Percentiles rank a stretch among this genome's conserved stretches.
Conservation (phyloP, 148 eudicot species). For the Amaranthus hypochondriacus region DNA sequence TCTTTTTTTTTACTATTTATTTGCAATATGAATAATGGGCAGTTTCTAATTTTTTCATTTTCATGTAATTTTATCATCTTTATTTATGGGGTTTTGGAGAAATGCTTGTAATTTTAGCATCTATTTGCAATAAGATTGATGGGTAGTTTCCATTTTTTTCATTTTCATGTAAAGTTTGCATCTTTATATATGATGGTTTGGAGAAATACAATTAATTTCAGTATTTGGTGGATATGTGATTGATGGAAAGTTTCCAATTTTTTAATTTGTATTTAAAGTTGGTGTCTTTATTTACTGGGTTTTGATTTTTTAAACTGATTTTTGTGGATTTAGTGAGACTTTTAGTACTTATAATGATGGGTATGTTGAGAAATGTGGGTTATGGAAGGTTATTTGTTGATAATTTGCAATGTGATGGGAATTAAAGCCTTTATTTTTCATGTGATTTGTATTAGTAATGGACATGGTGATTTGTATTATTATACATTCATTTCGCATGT, state of each 20-base stretch:
- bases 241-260: conserved; percentile 7
- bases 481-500: conserved; percentile 3
- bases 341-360: conserved; percentile 10
- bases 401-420: conserved; percentile 3
- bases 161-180: no score
- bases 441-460: conserved; percentile 10
- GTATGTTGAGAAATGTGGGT: not conserved
- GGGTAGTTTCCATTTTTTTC: no score
- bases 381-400: not conserved
- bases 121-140: no score
- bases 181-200: no score
- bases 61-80: not conserved
- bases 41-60: not conserved
- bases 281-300: not conserved
- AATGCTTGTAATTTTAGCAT: no score
- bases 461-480: not conserved
- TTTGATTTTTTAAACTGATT: not conserved
- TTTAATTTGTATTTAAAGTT: not conserved
- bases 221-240: not conserved
- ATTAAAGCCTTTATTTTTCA: not conserved
- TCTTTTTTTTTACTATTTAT: not conserved
- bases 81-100: not conserved
- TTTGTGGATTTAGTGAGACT: conserved; percentile 3
- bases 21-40: not conserved
- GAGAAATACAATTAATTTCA: not conserved